Evolutionary conservation across 768 basidiomycete genomes (phyloP), one percentile per base, ranked within the genome.

Genomic region (Macrolepiota fuliginosa): DNA sequence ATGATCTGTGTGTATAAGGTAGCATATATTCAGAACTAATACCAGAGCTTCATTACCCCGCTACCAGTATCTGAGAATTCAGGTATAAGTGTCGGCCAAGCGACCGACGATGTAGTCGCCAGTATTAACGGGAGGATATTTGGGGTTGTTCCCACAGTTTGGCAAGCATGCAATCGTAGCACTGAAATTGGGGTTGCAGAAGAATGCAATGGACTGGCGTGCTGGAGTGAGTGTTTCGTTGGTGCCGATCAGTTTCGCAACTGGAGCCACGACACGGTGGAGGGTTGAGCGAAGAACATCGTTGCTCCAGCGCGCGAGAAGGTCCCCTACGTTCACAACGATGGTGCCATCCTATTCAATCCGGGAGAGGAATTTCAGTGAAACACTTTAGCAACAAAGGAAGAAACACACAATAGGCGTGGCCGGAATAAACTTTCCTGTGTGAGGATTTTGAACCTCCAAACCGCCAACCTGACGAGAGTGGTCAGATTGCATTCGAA

Each of bases 151-250:
- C 32, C 83, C 86, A 32, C 87, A 85, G 59, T 83, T 89, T 19
- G 91, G 90, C 27, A 94, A 73, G 65, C 91, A 91, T 15, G 85
- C 77, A 58, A 94, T 87, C 61, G 80, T 76, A 13, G 89, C 77
- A 45, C 80, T 80, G 66, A 83, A 84, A 65, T 93, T 91, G 3
- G 92, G 91, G 67, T 90, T 93, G 77, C 89, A 92, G 75, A 94
- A 94, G 78, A 91, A 94, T 7, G 90, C 92, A 55, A 94, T 88
- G 9, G 90, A 91, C 69, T 92, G 90, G 27, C 92, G 82, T 9
- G 76, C 72, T 0, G 90, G 87, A 0, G 85, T 88, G 61, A 86
- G 72, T n/a, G 71, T 75, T 64, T 87, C 84, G 5, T 74, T 76
- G 7, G 79, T 76, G 64, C 71, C 81, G 59, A 83, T 70, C 64